Conservation (phyloP, 192 early-diverging fungal genomes). For the Spizellomyces punctatus region DNA sequence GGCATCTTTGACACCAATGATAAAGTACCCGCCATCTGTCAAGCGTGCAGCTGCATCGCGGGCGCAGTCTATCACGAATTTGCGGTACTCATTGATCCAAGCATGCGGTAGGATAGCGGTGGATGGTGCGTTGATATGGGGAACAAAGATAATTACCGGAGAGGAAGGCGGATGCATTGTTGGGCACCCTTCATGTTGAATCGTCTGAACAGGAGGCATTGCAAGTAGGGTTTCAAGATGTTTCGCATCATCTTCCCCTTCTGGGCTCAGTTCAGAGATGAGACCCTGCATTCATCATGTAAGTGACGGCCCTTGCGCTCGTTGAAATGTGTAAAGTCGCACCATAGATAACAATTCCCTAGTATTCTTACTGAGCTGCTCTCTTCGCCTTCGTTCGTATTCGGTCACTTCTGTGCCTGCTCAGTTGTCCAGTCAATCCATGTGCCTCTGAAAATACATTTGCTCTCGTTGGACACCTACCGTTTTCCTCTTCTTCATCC, state of each 20-base stretch:
- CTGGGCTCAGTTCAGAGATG: slow-evolving; percentile 69
- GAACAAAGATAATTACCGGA: slow-evolving; percentile 35
- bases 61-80: slow-evolving; percentile 30
- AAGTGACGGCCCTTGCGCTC: too few relatives aligned
- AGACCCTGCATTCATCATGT: slow-evolving; percentile 51
- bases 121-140: slow-evolving; percentile 39
- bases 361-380: slow-evolving; percentile 66
- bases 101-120: slow-evolving; percentile 23
- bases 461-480: neutral
- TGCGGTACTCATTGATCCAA: slow-evolving; percentile 37
- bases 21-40: slow-evolving; percentile 33
- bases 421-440: too few relatives aligned
- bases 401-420: slow-evolving; percentile 29
- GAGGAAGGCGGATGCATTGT: neutral
- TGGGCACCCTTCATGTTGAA: too few relatives aligned
- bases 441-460: too few relatives aligned
- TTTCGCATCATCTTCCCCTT: slow-evolving; percentile 34
- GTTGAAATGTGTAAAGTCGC: neutral
- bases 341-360: slow-evolving; percentile 60
- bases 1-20: slow-evolving; percentile 42
- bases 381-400: slow-evolving; percentile 59
- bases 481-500: neutral
- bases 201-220: slow-evolving; percentile 8
- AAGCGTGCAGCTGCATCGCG: slow-evolving; percentile 28
- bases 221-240: slow-evolving; percentile 26